Base-by-base conservation (phyloP, 177 flowering plant genomes). In the Tripterygium wilfordii region DNA sequence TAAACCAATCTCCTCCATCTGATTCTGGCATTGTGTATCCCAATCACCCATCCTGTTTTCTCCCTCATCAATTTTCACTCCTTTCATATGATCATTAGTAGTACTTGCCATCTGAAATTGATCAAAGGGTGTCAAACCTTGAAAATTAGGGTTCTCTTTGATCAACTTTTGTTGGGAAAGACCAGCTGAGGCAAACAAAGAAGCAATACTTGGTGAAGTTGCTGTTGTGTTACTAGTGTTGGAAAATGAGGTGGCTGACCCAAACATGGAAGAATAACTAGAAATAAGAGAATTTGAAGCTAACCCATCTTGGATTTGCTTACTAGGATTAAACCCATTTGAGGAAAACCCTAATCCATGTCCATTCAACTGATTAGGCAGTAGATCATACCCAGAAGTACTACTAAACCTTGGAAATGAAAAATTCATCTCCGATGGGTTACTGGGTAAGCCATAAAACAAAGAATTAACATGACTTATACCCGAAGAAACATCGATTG, bases 301-400 rank as follows among this genome's bases (percentile, higher is more conserved):
- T 16, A 50, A 38, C 19, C 45, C 29, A 26, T 74, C 64, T 15
- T 45, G 56, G 44, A 64, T 49, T 52, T 60, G 74, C 31, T 59
- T 54, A 54, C 31, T 38, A 6, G 41, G 42, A 42, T 50, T 57
- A 37, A 38, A 58, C 20, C 68, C 64, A 31, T 38, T 58, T 3
- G 82, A 56, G 0, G 83, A 60, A 65, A 75, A 72, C 68, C 75
- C 83, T 73, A 75, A 45, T 23, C 79, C 85, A 50, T 67, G 60
- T 36, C 48, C 57, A 56, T 51, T 57, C 36, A 72, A 35, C 33
- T 75, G 90, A n/a, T n/a, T n/a, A 38, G 71, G 67, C 38, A 57
- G 73, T 2, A 61, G 62, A 59, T 70, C 76, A 51, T 43, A 66
- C 42, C 70, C 62, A 18, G 63, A 53, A 40, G 37, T 21, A 19